Percentiles rank a stretch among this genome's conserved stretches.
These are phyloP conservation scores for Penicillium vulpinum DNA, from an alignment of 2,329 filamentous ascomycete genomes.

Conservation along the genomic window DNA sequence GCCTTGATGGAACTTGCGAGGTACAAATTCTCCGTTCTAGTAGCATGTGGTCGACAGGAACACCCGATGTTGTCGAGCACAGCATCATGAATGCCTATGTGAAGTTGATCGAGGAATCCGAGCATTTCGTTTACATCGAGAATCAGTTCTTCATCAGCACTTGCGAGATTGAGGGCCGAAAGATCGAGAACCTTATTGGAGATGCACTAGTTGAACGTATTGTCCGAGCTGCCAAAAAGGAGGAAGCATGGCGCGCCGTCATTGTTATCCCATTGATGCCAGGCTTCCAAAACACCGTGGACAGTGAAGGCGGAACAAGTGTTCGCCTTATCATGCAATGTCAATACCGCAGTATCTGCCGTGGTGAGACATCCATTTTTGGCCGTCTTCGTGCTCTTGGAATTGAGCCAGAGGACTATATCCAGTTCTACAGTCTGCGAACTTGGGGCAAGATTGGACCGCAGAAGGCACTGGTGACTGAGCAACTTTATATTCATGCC, in stretches of 20 bases:
- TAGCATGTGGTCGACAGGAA: slow-evolving; percentile 86
- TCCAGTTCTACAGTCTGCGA: slow-evolving; percentile 88
- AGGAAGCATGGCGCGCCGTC: slow-evolving; percentile 85
- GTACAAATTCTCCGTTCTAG: slow-evolving; percentile 93
- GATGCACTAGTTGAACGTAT: slow-evolving; percentile 93
- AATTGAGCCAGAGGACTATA: slow-evolving; percentile 92
- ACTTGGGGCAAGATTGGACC: slow-evolving; percentile 90
- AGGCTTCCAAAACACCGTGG: slow-evolving; percentile 97
- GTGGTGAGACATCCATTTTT: slow-evolving; percentile 89
- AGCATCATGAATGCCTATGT: slow-evolving; percentile 96
- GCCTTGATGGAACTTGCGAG: slow-evolving; percentile 90
- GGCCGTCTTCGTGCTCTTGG: slow-evolving; percentile 74
- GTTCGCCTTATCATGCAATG: slow-evolving; percentile 95
- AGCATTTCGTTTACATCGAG: slow-evolving; percentile 98
- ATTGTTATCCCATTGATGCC: slow-evolving; percentile 94
- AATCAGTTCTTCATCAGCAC: slow-evolving; percentile 98
- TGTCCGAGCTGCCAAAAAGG: slow-evolving; percentile 76
- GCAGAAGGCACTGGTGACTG: slow-evolving; percentile 80
- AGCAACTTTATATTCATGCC: slow-evolving; percentile 97
- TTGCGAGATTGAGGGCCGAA: slow-evolving; percentile 81
- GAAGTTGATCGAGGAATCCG: slow-evolving; percentile 89
- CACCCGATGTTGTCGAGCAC: slow-evolving; percentile 77
- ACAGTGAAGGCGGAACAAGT: slow-evolving; percentile 89
- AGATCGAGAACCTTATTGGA: slow-evolving; percentile 89
- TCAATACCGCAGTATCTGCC: slow-evolving; percentile 93